Conservation (phyloP, 441 rosid genomes). For the Pelargonium cotyledonis region DNA sequence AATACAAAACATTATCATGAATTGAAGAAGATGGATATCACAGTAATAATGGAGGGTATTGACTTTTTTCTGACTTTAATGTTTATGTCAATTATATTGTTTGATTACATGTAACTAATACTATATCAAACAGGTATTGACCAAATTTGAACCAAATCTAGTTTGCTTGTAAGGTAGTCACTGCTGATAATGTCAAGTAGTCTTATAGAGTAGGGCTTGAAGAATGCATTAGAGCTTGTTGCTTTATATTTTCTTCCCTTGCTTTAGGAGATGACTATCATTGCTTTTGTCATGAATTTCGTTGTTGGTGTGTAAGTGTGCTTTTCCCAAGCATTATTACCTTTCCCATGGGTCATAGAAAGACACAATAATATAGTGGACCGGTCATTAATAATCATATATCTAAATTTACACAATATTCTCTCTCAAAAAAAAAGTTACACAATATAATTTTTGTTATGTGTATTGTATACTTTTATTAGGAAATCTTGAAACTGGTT, state of each 20-base stretch:
- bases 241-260: background rate
- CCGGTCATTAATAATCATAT: background rate
- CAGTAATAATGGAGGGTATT: background rate
- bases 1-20: background rate
- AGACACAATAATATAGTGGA: background rate
- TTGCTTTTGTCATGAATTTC: background rate
- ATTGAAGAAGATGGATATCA: background rate
- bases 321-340: background rate
- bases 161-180: background rate
- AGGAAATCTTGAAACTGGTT: background rate
- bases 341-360: background rate
- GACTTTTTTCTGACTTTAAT: background rate
- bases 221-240: background rate
- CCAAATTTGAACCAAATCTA: background rate
- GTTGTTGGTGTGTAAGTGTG: background rate
- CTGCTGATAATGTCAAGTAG: background rate
- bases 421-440: too few relatives aligned
- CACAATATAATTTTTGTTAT: too few relatives aligned
- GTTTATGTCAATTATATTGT: background rate
- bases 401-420: too few relatives aligned
- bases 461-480: too few relatives aligned
- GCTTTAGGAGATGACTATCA: background rate
- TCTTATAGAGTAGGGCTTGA: background rate
- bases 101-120: background rate
- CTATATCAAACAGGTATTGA: background rate